Percentiles rank a stretch among this genome's conserved stretches.
Conservation (phyloP, 495 filamentous ascomycete genomes). For the Penicillium canariense region DNA sequence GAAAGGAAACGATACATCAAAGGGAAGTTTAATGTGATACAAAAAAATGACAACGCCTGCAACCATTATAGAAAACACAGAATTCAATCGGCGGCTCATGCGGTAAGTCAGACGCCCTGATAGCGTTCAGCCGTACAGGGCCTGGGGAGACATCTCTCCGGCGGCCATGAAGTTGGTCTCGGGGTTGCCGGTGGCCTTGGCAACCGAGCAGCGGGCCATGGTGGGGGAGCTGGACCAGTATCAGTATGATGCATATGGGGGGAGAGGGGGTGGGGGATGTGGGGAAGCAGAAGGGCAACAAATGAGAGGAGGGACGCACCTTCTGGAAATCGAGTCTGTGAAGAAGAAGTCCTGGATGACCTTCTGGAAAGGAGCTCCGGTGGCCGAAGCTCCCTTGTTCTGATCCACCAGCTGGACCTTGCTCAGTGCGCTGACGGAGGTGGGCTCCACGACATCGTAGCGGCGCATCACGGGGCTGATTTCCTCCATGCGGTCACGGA, state of each 20-base stretch:
- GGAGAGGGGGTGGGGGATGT: too few species aligned
- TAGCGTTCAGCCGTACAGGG: slow-evolving; percentile 41
- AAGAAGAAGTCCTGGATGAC: slow-evolving; percentile 96
- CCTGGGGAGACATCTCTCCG: slow-evolving; percentile 57
- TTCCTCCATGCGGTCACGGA: slow-evolving; percentile 92
- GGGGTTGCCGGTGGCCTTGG: slow-evolving; percentile 67
- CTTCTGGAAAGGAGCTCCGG: slow-evolving; percentile 67
- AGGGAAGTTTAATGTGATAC: slow-evolving; percentile 41
- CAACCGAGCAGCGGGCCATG: slow-evolving; percentile 92
- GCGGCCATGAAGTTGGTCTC: slow-evolving; percentile 85
- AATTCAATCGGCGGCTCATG: slow-evolving; percentile 28
- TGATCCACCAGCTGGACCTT: slow-evolving; percentile 93
- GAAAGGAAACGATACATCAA: slow-evolving; percentile 29
- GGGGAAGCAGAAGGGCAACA: neutral
- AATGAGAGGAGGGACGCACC: slow-evolving; percentile 51
- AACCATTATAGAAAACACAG: slow-evolving; percentile 38
- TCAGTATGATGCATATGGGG: neutral
- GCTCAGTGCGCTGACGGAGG: slow-evolving; percentile 64
- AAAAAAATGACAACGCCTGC: slow-evolving; percentile 43
- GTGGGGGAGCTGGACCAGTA: slow-evolving; percentile 74
- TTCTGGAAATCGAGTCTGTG: slow-evolving; percentile 92
- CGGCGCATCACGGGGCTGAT: slow-evolving; percentile 83
- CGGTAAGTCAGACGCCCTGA: slow-evolving; percentile 2
- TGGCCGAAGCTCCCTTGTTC: slow-evolving; percentile 79
- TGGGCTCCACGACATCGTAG: slow-evolving; percentile 87